Evolutionary conservation across 1,284 basidiomycete species (phyloP), one percentile per base, ranked within the genome.

Genomic region (Trichosporon sp.): DNA sequence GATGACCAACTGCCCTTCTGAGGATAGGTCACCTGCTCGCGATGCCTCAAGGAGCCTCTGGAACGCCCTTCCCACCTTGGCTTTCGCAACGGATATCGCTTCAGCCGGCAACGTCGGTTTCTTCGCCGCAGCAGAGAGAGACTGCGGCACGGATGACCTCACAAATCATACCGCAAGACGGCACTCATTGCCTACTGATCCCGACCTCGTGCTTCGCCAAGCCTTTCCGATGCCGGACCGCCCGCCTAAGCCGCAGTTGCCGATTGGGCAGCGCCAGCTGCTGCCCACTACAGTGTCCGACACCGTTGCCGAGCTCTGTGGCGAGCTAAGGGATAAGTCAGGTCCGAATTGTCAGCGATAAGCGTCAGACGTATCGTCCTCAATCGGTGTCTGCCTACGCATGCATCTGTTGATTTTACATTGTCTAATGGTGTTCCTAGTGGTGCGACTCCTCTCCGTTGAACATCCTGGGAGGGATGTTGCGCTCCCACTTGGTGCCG

Each of bases 401-500:
- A 63, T 65, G 62, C 61, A 61, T 61, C 60, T 56, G 56, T 61
- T 61, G 60, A 40, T 61, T 40, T 57, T 61, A 61, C 60, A 61
- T 37, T 57, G 56, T 61, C 54, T 61, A 56, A 56, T 57, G 56
- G 56, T 31, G 60, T 61, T 54, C 49, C 60, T 61, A 61, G 54
- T 61, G 54, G 49, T 54, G 49, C 21, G 56, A 36, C 29, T 56
- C 60, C 25, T 46, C 60, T 19, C 46, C 54, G 33, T 16, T 27
- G 54, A 61, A 61, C 60, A 61, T 61, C 60, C 32, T 61, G 60
- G 60, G 60, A 19, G 56, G 60, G 13, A 23, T 37, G 54, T 61
- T 32, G 34, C 29, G 19, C 29, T 29, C 34, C 91, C 91, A 94
- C 83, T 93, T 93, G 29, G 90, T 91, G 65, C 92, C 92, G 68